Conservation (phyloP, 2,329 filamentous ascomycete genomes). For the Apiospora aurea region DNA sequence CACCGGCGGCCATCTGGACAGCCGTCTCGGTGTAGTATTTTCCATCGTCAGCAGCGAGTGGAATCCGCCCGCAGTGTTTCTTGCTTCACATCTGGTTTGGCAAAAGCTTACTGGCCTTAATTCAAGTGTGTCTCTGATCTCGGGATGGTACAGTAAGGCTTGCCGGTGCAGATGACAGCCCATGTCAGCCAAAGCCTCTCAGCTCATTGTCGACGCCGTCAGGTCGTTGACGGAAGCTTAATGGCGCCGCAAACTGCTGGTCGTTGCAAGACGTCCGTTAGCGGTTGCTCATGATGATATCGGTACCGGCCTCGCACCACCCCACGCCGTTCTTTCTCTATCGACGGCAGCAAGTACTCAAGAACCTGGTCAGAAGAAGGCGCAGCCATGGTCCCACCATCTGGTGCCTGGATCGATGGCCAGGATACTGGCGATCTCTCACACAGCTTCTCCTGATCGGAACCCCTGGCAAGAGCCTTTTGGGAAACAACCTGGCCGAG, state of each 20-base stretch:
- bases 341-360: conserved; percentile 1
- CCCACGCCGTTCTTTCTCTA: conserved; percentile 5
- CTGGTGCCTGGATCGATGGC: conserved; percentile 11
- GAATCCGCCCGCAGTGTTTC: conserved; percentile 11
- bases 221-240: not conserved
- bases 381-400: conserved; percentile 11
- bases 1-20: not conserved
- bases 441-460: conserved; percentile 15
- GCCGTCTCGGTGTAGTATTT: conserved; percentile 1
- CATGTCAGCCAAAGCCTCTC: conserved; percentile 3
- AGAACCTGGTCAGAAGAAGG: conserved; percentile 15
- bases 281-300: not conserved
- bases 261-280: not conserved
- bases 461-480: conserved; percentile 14
- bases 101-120: conserved; percentile 1
- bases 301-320: not conserved
- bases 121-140: not conserved
- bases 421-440: conserved; percentile 5
- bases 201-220: not conserved
- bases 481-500: conserved; percentile 3
- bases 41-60: not conserved
- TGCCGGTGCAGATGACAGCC: not conserved
- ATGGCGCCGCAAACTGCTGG: conserved; percentile 11
- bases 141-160: not conserved
- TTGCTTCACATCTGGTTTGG: conserved; percentile 5